Evolutionary conservation across 306 rosid species (phyloP), one percentile per base, ranked within the genome.

Genomic region (Vicia villosa): DNA sequence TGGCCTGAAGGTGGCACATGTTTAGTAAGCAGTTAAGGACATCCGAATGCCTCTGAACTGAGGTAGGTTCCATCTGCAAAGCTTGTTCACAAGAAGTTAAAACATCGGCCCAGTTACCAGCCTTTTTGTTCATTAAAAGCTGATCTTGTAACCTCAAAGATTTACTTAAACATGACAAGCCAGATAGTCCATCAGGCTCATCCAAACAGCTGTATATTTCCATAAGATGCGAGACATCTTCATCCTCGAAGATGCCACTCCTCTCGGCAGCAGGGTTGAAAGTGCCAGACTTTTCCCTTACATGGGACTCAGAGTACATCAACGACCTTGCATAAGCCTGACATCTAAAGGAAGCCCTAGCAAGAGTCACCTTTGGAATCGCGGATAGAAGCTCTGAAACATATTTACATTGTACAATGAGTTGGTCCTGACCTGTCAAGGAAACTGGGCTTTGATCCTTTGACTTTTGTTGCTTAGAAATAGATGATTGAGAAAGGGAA

Each of bases 1-100:
- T 90, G 32, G 97, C 97, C 82, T 94, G 98, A 81, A 94, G 97
- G 80, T 94, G 97, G 82, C 95, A 94, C 98, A 94, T 90, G 77
- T 94, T 90, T 32, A 94, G 77, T 63, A 94, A 87, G 78, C 97
- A 94, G 72, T 90, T 88, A 54, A 94, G 96, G 28, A 94, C 96
- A 77, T 94, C 98, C 15, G 98, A 90, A 83, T 94, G 97, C 83
- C 97, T 90, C 79, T 83, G 98, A 81, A 87, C 92, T 26, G 97
- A 90, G 77, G 72, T 77, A 1, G 97, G 92, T 72, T 94, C 95
- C 98, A 90, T 90, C 72, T 88, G 96, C 92, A 94, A 83, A 76
- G 98, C 96, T 71, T 94, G 98, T 79, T 94, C 98, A 74, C 98
- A 88, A 57, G 87, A 90, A 76, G 97, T 90, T 76, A 87, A 82